phyloP scores from a whole-genome alignment of 768 basidiomycete species.

The Guyanaporus albipodus region DNA sequence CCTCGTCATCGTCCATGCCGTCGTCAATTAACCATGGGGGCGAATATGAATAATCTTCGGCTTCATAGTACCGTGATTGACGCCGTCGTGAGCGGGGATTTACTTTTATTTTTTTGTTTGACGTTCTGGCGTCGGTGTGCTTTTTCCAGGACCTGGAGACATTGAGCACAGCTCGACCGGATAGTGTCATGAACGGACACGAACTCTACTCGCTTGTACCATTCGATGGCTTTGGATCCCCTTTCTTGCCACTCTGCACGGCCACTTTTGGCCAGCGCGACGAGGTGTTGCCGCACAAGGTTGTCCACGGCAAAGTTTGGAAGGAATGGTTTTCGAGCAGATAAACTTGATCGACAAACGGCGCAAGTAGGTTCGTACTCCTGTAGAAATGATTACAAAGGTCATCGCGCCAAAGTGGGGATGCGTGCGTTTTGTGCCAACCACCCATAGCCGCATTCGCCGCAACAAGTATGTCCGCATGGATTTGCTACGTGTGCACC shows the following conservation, averaged over 20 bases:
- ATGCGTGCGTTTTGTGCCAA: conserved; percentile 45
- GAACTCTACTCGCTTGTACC: conserved; percentile 53
- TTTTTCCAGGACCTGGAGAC: conserved; percentile 30
- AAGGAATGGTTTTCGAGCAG: conserved; percentile 43
- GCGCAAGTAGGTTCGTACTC: conserved; percentile 50
- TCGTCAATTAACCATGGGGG: conserved; percentile 6
- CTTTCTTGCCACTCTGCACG: conserved; percentile 48
- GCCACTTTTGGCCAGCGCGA: conserved; percentile 42
- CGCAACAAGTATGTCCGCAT: conserved; percentile 73
- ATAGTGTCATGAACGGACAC: conserved; percentile 17
- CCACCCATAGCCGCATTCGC: conserved; percentile 63
- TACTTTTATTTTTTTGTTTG: conserved; percentile 19
- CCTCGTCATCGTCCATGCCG: conserved; percentile 4
- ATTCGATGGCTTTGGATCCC: conserved; percentile 48
- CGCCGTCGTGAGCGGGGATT: conserved; percentile 8
- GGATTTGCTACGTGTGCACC: conserved; percentile 61
- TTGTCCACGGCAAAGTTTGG: conserved; percentile 64
- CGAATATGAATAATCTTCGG: conserved; percentile 7
- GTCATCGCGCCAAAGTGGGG: neutral
- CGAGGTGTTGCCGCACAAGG: conserved; percentile 56
- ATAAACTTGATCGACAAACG: conserved; percentile 52
- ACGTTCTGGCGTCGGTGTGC: conserved; percentile 8
- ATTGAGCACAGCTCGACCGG: neutral
- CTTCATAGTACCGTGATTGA: conserved; percentile 10
- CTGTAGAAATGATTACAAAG: conserved; percentile 20